Evolutionary conservation across 352 stramenopile species (phyloP), one percentile per base, ranked within the genome.

Genomic region (Globisporangium echinulatum): DNA sequence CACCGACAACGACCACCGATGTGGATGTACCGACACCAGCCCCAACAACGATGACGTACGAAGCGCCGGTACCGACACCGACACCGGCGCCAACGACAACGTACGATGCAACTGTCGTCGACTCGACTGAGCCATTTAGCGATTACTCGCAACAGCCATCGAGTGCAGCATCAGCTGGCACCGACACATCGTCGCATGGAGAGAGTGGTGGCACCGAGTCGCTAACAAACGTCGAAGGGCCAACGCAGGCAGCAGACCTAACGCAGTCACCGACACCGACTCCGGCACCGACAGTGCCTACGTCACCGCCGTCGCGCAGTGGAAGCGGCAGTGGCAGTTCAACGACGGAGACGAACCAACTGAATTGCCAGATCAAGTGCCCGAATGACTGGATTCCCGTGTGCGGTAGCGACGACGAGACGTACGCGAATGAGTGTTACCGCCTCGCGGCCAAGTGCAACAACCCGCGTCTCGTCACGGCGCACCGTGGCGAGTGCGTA

Each of bases 391-490:
- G 46, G 36, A 38, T 40, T 10, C 56, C 49, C 4, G 56, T 61
- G 47, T 61, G 56, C n/a, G 46, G 46, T 13, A 61, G 15, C 36
- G 56, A 61, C 47, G 56, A 37, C 36, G 48, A 54, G 46, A 52
- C 67, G 25, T 74, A 82, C 66, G 52, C 60, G 54, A 87, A 81
- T 44, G 56, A 68, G 11, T 87, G 77, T 48, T 56, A 74, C 51
- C 55, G 70, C 54, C 43, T 87, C 37, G 67, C 73, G 2, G 63
- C 69, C 11, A 87, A 85, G 46, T 87, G 75, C 44, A 60, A 75
- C n/a, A 44, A 75, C 15, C 71, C 71, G 1, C 57, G 70, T 19
- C 53, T 87, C 6, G 62, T 78, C 46, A 87, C 82, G 37, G 66
- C 52, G 4, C 70, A 69, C 37, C 54, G 74, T 8, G 77, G 75